Conservation (phyloP, 2,329 filamentous ascomycete genomes). For the Penicillium sp. region DNA sequence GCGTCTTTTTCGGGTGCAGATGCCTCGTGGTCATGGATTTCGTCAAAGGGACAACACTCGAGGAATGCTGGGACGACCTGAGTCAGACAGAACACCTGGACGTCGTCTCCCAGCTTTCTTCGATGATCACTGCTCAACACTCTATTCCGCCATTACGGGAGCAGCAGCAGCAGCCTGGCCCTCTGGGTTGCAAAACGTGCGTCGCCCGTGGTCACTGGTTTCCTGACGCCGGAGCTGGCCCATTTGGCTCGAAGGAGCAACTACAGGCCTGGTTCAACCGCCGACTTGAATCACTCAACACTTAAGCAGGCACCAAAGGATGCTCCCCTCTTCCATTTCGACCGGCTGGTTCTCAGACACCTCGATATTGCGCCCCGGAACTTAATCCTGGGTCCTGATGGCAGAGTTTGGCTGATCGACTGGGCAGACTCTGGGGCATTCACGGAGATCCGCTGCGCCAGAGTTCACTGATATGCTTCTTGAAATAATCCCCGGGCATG, state of each 20-base stretch:
- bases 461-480: slow-evolving; percentile 6
- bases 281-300: slow-evolving; percentile 15
- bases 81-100: slow-evolving; percentile 9
- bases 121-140: slow-evolving; percentile 12
- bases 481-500: slow-evolving; percentile 9
- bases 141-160: slow-evolving; percentile 8
- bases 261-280: slow-evolving; percentile 15
- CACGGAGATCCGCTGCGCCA: no score
- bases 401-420: no score
- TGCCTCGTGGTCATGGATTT: slow-evolving; percentile 17
- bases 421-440: no score
- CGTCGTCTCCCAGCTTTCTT: slow-evolving; percentile 15
- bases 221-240: slow-evolving; percentile 14
- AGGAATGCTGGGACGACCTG: slow-evolving; percentile 13
- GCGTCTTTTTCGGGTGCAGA: slow-evolving; percentile 8
- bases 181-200: slow-evolving; percentile 11
- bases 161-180: slow-evolving; percentile 10
- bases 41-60: slow-evolving; percentile 4
- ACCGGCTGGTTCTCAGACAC: slow-evolving; percentile 14
- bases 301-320: slow-evolving; percentile 12
- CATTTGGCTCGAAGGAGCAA: slow-evolving; percentile 9
- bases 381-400: no score
- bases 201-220: slow-evolving; percentile 10
- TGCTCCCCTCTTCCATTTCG: slow-evolving; percentile 12
- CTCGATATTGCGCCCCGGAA: slow-evolving; percentile 1